Base-by-base conservation (phyloP, 2,329 filamentous ascomycete genomes). In the Trichophaea hybrida region DNA sequence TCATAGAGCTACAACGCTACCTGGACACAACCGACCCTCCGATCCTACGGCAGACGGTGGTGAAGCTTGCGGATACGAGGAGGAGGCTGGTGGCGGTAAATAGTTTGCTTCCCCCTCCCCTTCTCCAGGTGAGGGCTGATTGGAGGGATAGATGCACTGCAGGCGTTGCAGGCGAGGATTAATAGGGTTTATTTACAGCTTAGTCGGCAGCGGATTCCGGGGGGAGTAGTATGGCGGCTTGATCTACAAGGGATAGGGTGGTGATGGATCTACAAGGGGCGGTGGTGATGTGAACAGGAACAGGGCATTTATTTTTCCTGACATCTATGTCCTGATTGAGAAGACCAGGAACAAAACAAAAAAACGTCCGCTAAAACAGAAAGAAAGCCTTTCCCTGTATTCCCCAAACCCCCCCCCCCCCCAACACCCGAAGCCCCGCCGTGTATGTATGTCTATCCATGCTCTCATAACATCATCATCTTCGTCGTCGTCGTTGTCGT, bases 21-120 rank as follows among this genome's bases (percentile, higher is more conserved):
- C 63, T 69, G 32, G 65, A 69, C 34, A 66, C 64, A 31, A 68
- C 67, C 38, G 67, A 69, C 12, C 67, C 67, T 7, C 67, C 67
- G 5, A 60, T 62, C 15, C 49, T 69, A 37, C 63, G 66, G 50
- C 59, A 61, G 5, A 69, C 67, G 38, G 66, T 69, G n/a, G 57
- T 69, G 43, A 69, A 69, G 50, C 64, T 69, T 4, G 67, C 64
- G 2, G 59, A 60, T 5, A 66, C 65, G 2, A 64, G 64, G 31
- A 67, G 66, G 58, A 60, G 66, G 46, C 35, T 69, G 8, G 62
- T 55, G 8, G 65, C 59, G 1, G 66, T 69, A n/a, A 69, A 69
- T 60, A 57, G 67, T 69, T 12, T 7, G 15, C 50, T 13, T 15
- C 24, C 46, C 13, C 4, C 6, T 5, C 37, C 3, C 24, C 5